A percentile compares a stretch with the other conserved stretches of the same genome.
Evolutionary conservation across 306 rosid species (phyloP).

Genomic region (Calophaca sinica): DNA sequence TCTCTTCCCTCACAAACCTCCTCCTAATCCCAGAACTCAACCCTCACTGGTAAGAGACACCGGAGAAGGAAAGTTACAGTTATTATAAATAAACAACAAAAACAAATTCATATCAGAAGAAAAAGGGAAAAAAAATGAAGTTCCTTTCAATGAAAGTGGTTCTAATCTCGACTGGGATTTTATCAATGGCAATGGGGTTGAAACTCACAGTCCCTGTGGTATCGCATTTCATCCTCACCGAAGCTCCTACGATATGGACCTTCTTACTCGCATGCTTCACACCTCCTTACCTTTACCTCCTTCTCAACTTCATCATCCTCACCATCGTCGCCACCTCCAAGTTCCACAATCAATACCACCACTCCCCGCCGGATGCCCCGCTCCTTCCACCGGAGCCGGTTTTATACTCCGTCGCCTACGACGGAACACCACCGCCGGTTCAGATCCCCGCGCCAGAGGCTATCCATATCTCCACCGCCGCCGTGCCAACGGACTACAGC

Average conservation of each 20-base stretch:
- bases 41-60: neutral
- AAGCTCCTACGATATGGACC: conserved; percentile 71
- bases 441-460: conserved; percentile 25
- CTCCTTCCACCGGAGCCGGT: conserved; percentile 23
- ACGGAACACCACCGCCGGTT: neutral
- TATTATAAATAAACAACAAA: too few relatives aligned
- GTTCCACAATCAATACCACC: conserved; percentile 48
- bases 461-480: neutral
- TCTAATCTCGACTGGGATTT: conserved; percentile 64
- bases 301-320: conserved; percentile 85
- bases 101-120: neutral
- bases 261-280: conserved; percentile 62
- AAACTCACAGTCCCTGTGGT: conserved; percentile 71
- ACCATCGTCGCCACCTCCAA: conserved; percentile 80
- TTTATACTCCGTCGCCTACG: conserved; percentile 10
- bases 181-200: conserved; percentile 69
- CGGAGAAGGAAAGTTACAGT: conserved; percentile 23
- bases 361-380: conserved; percentile 21
- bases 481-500: neutral
- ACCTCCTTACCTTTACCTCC: conserved; percentile 84
- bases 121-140: conserved; percentile 32
- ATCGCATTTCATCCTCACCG: conserved; percentile 56
- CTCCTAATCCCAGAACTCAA: neutral
- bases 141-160: conserved; percentile 53
- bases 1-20: neutral